phyloP scores from a whole-genome alignment of 805 yeast genomes.

The Wickerhamiella qilinensis region DNA sequence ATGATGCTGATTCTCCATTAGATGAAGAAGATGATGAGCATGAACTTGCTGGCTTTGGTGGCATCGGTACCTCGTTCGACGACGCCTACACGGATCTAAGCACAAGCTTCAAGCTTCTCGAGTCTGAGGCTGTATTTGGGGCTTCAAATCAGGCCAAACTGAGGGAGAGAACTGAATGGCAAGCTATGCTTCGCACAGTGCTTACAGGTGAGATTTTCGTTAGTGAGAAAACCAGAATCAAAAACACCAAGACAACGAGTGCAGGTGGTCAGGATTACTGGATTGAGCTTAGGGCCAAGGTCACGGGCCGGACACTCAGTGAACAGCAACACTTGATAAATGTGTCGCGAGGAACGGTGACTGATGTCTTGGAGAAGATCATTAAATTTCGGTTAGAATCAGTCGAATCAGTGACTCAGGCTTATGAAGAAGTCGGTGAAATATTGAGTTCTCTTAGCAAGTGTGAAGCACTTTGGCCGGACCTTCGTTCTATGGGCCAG shows the following conservation, averaged over 20 bases:
- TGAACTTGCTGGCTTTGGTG: conserved; percentile 18
- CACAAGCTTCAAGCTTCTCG: conserved; percentile 12
- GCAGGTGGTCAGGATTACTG: conserved; percentile 52
- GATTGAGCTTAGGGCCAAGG: conserved; percentile 74
- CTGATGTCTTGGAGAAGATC: conserved; percentile 54
- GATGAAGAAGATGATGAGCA: conserved; percentile 11
- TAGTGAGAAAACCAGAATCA: conserved; percentile 51
- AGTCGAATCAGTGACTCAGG: conserved; percentile 18
- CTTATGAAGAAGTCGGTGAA: conserved; percentile 35
- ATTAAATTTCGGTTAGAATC: conserved; percentile 39
- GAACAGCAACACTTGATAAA: conserved; percentile 58
- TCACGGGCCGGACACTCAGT: conserved; percentile 61
- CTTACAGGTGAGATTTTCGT: conserved; percentile 89
- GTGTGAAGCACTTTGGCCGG: conserved; percentile 66
- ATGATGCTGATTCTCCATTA: conserved; percentile 2
- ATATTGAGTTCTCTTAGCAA: conserved; percentile 46
- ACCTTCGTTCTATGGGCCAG: conserved; percentile 54
- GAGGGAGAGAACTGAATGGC: conserved; percentile 85
- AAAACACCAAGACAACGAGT: conserved; percentile 36
- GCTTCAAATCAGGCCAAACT: conserved; percentile 20
- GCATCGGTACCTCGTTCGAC: conserved; percentile 20
- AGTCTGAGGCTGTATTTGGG: conserved; percentile 13
- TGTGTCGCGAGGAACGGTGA: conserved; percentile 57
- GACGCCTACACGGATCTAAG: conserved; percentile 18
- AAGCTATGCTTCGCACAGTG: conserved; percentile 77